Conservation (phyloP, 805 yeast genomes). For the Teunomyces panamensis region DNA sequence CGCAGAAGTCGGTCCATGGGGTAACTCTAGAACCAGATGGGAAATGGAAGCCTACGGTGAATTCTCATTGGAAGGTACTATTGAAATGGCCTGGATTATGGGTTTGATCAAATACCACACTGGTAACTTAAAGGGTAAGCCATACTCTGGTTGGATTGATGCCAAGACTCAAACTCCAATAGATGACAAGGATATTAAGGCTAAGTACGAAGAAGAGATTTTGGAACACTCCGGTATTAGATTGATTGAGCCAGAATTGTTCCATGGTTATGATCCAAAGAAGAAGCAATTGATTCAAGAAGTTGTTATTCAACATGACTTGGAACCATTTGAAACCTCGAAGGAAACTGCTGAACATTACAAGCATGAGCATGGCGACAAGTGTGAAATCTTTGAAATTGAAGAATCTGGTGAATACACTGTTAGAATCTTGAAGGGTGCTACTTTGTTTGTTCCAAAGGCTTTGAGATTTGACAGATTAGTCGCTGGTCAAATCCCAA, state of each 20-base stretch:
- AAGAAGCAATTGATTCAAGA: constrained; percentile 93
- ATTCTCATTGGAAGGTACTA: constrained; percentile 94
- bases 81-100: constrained; percentile 99
- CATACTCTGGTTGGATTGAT: constrained; percentile 97
- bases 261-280: constrained; percentile 91
- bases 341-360: constrained; percentile 94
- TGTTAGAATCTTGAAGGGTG: constrained; percentile 89
- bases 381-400: constrained; percentile 86
- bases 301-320: constrained; percentile 92
- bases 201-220: constrained; percentile 85
- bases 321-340: constrained; percentile 93
- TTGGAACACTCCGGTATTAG: constrained; percentile 95
- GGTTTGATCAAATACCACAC: constrained; percentile 94
- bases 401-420: constrained; percentile 90
- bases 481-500: constrained; percentile 93
- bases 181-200: constrained; percentile 90
- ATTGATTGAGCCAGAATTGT: constrained; percentile 92
- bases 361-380: constrained; percentile 89
- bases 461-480: constrained; percentile 72
- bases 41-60: constrained; percentile 97
- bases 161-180: constrained; percentile 89
- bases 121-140: constrained; percentile 84
- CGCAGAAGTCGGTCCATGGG: constrained; percentile 99
- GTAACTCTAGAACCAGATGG: constrained; percentile 98
- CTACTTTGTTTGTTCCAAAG: constrained; percentile 87